Percentiles rank a stretch among this genome's conserved stretches.
Conservation (phyloP, 257 asterid species). For the Solanum peruvianum region DNA sequence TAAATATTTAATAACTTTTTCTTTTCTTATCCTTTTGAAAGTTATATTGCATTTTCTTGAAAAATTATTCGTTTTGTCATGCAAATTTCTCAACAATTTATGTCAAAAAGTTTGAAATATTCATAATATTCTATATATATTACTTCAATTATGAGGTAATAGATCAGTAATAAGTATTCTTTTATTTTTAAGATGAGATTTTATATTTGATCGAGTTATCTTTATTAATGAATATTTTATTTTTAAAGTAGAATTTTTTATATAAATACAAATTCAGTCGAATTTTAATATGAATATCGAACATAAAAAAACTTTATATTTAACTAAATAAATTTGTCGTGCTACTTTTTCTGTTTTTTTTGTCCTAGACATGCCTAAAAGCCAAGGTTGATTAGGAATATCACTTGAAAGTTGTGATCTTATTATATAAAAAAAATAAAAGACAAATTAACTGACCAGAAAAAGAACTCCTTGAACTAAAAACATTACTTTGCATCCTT, state of each 20-base stretch:
- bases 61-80: not conserved
- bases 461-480: not conserved
- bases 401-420: not conserved
- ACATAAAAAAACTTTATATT: not conserved
- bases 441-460: not conserved
- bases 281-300: not conserved
- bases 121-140: no score
- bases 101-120: no score
- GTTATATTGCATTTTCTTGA: not conserved
- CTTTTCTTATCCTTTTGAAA: not conserved
- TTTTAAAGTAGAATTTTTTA: fast-evolving
- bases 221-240: not conserved
- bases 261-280: not conserved
- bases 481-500: not conserved
- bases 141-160: not conserved
- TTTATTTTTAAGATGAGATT: not conserved
- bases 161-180: not conserved
- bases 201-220: fast-evolving
- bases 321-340: not conserved
- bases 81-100: not conserved
- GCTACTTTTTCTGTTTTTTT: not conserved
- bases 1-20: not conserved
- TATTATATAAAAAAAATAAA: not conserved
- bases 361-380: not conserved
- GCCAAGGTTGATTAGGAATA: not conserved